Evolutionary conservation across 495 filamentous ascomycete species (phyloP), one percentile per base, ranked within the genome.

Genomic region (Mycothermus thermophilus): DNA sequence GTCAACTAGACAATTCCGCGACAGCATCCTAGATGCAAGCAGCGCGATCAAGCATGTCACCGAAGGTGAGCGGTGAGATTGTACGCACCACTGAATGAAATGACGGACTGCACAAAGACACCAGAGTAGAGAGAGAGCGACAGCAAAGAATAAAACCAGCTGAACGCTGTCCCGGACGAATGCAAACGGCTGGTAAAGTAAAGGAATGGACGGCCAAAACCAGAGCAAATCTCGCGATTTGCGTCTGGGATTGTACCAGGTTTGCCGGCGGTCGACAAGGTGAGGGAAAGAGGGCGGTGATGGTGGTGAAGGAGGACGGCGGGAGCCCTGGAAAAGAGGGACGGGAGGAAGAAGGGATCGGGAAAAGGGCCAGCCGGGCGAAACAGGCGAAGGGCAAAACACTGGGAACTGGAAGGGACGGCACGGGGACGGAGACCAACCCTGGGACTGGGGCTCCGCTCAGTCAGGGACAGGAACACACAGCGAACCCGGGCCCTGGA

Each of bases 181-280:
- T 47, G 28, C 42, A 50, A 55, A 24, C 37, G 34, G 26, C 27
- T 25, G 22, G 13, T 15, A 23, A 25, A 36, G 30, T 43, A 65
- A 67, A 66, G 58, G 64, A 66, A 59, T 59, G 64, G 64, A 66
- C 62, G 64, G 63, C 47, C 62, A 64, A 64, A 54, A 57, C 62
- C 62, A 66, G 52, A 20, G 62, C 58, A 62, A 63, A 60, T 59
- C 59, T 49, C 44, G 39, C 59, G 60, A 60, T 57, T 37, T 64
- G 60, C 62, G 46, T 30, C 56, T 53, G 60, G 60, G 54, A 62
- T 63, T 56, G 63, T 51, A 43, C 63, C 60, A 67, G 43, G 46
- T 43, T 46, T 37, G 48, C 35, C 35, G 51, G 33, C 39, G 34
- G 50, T 48, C 50, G 47, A 41, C 35, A 35, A 41, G 30, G 17